Percentiles rank a stretch among this genome's conserved stretches.
Conservation (phyloP, 2,329 filamentous ascomycete species). For the Clarireedia homoeocarpa region DNA sequence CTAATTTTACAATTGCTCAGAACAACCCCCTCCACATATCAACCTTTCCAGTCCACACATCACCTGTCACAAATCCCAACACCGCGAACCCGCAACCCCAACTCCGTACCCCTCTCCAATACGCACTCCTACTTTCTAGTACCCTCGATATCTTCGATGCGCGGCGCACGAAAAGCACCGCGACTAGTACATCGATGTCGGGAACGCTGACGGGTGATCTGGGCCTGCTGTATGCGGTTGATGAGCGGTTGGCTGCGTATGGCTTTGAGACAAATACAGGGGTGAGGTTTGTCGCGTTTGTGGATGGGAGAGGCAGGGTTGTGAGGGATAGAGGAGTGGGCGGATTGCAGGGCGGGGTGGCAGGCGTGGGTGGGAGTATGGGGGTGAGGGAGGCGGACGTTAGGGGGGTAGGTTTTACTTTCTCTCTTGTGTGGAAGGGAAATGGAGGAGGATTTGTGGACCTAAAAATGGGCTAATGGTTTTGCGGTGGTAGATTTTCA, state of each 20-base stretch:
- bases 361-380: constrained; percentile 52
- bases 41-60: constrained; percentile 58
- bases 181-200: constrained; percentile 44
- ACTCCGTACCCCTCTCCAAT: constrained; percentile 76
- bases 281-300: constrained; percentile 79
- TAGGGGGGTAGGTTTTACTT: constrained; percentile 1
- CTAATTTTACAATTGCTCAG: constrained; percentile 37
- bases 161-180: constrained; percentile 62
- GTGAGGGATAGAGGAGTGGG: constrained; percentile 17
- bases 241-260: constrained; percentile 88
- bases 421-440: not conserved
- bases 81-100: constrained; percentile 70
- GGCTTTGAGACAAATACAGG: constrained; percentile 96
- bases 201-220: constrained; percentile 75
- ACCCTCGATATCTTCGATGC: constrained; percentile 92
- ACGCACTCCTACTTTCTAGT: constrained; percentile 82
- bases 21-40: constrained; percentile 94
- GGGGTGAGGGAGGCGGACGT: constrained; percentile 71
- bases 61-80: constrained; percentile 29
- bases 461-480: constrained; percentile 11
- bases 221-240: constrained; percentile 84
- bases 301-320: constrained; percentile 74
- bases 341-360: constrained; percentile 63
- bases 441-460: not conserved
- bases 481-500: constrained; percentile 56